Conservation (phyloP, 2,329 filamentous ascomycete genomes). For the Verticillium dahliae region DNA sequence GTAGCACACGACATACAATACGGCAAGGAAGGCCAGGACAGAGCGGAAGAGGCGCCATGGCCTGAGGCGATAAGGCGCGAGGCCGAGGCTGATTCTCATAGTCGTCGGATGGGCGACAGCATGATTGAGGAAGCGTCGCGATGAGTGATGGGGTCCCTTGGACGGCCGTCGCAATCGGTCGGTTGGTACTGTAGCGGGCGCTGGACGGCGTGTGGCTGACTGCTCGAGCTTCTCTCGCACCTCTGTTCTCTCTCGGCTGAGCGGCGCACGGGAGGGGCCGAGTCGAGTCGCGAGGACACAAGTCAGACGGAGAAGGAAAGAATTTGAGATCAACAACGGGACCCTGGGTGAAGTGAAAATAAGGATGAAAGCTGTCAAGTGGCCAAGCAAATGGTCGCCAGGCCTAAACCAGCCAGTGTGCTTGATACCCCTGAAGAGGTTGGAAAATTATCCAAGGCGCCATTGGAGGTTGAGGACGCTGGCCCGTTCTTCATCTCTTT, state of each 20-base stretch:
- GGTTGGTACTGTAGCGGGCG: background rate
- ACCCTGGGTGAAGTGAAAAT: background rate
- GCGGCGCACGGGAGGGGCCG: background rate
- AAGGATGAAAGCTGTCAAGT: background rate
- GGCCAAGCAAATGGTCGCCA: background rate
- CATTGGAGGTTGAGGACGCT: background rate
- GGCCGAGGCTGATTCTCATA: background rate
- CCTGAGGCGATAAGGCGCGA: background rate
- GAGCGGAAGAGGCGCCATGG: background rate
- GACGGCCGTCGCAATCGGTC: background rate
- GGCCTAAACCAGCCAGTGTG: background rate
- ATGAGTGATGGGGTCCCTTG: background rate
- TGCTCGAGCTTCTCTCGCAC: background rate
- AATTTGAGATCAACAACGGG: background rate
- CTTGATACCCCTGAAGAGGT: background rate
- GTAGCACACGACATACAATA: background rate
- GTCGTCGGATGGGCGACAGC: background rate
- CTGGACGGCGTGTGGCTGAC: background rate
- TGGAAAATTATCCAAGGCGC: background rate
- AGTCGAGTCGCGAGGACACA: background rate
- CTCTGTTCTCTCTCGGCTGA: background rate
- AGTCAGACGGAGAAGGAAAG: background rate
- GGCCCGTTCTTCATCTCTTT: background rate
- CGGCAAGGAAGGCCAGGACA: background rate
- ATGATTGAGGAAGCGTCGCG: background rate